Percentiles rank a stretch among this genome's conserved stretches.
These are phyloP conservation scores for Rhamnella rubrinervis DNA, from an alignment of 331 rosid genomes.

Conservation along the genomic window DNA sequence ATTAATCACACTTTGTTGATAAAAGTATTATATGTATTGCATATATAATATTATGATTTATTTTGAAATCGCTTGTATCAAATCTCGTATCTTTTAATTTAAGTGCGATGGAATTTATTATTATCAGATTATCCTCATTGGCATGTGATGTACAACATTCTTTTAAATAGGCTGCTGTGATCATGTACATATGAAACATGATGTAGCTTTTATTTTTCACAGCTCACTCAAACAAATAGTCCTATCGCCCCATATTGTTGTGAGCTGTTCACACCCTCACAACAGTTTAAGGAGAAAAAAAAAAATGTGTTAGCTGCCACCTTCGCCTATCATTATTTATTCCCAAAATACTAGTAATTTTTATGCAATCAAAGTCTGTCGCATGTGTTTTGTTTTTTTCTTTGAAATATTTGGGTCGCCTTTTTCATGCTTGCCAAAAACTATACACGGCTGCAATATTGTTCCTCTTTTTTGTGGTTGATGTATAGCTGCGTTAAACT, in stretches of 20 bases:
- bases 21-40: too few species aligned
- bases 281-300: not conserved
- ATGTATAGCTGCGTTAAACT: not conserved
- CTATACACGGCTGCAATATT: not conserved
- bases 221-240: not conserved
- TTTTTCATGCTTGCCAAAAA: not conserved
- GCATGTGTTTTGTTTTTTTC: not conserved
- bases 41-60: too few species aligned
- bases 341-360: not conserved
- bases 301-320: slow-evolving; percentile 2
- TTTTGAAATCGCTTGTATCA: too few species aligned
- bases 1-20: too few species aligned
- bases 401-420: not conserved
- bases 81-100: too few species aligned
- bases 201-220: slow-evolving; percentile 13
- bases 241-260: slow-evolving; percentile 14
- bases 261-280: slow-evolving; percentile 15
- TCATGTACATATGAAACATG: slow-evolving; percentile 18
- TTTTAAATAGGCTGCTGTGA: not conserved
- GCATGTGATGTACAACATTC: too few species aligned
- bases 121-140: too few species aligned
- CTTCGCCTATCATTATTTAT: not conserved
- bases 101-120: too few species aligned
- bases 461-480: not conserved
- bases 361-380: not conserved